Evolutionary conservation across 495 filamentous ascomycete genomes (phyloP).

Genomic region (Beverwykella pulmonaria): DNA sequence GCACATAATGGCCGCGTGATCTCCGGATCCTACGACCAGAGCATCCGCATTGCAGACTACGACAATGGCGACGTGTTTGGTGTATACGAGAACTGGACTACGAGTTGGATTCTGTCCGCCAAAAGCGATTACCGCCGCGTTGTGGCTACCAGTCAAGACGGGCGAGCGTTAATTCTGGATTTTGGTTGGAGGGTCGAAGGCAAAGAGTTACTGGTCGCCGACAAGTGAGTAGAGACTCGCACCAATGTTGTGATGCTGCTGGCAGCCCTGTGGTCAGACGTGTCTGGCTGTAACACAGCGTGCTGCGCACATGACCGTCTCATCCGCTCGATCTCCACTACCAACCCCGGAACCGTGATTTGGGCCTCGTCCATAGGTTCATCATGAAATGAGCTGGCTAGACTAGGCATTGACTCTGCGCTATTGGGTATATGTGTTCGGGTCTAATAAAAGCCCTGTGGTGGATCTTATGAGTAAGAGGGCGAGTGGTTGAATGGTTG

Average conservation of each 20-base stretch:
- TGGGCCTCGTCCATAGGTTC: not conserved
- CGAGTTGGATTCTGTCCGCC: conserved; percentile 92
- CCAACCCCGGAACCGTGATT: not conserved
- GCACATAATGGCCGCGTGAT: conserved; percentile 78
- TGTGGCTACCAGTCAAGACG: conserved; percentile 90
- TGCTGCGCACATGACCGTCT: not conserved
- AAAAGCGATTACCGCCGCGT: conserved; percentile 94
- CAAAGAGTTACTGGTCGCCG: conserved; percentile 24
- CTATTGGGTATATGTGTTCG: not conserved
- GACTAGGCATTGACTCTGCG: not conserved
- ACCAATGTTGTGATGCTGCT: not conserved
- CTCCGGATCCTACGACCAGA: conserved; percentile 90
- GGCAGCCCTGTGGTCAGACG: not conserved
- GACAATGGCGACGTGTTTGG: conserved; percentile 70
- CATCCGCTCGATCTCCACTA: not conserved
- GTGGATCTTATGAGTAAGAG: not conserved
- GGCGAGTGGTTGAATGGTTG: not conserved
- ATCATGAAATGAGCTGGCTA: not conserved
- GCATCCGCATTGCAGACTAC: conserved; percentile 89
- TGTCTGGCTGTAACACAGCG: not conserved
- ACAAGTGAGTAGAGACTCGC: conserved; percentile 3
- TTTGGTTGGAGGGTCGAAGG: conserved; percentile 57
- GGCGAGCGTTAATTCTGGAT: conserved; percentile 88
- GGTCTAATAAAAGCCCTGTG: not conserved
- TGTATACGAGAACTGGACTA: conserved; percentile 85